Base-by-base conservation (phyloP, 108 stramenopile species). In the Skeletonema grethae region DNA sequence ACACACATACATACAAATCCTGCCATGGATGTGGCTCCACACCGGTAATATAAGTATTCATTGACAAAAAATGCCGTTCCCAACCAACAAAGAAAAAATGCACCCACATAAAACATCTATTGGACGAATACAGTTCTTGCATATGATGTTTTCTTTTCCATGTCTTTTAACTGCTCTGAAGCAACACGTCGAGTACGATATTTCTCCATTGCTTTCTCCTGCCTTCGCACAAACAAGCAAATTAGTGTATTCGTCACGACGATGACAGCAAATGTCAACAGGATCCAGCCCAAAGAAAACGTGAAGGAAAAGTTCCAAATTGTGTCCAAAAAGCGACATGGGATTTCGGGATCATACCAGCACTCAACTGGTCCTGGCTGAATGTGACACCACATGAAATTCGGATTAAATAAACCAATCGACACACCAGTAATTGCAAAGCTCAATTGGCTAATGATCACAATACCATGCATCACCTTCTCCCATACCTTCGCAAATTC, bases 241-340 rank as follows among this genome's bases (percentile, higher is more conserved):
- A 53, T 53, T 18, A 61, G 39, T 7, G 39, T 18, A 7, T 61
- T 61, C 7, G 60, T 61, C 6, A 61, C 18, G 7, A 61, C 39
- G 39, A 61, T 61, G 10, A 35, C 60, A 0, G 38, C 34, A 61
- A 38, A 61, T 8, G 60, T 35, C 60, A 61, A 6, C 7, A 38
- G 60, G 60, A 61, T 61, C 60, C 60, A 61, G 3, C 29, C 29
- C 45, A 38, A 35, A 50, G 43, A 32, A 22, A 61, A 61, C 0
- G 60, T 34, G 1, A 28, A 28, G 1, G 25, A 0, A 45, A 61
- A 61, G 45, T 61, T 38, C n/a, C 39, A 18, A 61, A 28, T 1
- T 28, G 25, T 28, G 25, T 28, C 25, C 25, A 28, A 28, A 28
- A 28, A 28, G 1, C 25, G 25, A 28, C 25, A 28, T 28, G 25